Evolutionary conservation across 306 rosid species (phyloP).

Genomic region (Dalbergia cochinchinensis): DNA sequence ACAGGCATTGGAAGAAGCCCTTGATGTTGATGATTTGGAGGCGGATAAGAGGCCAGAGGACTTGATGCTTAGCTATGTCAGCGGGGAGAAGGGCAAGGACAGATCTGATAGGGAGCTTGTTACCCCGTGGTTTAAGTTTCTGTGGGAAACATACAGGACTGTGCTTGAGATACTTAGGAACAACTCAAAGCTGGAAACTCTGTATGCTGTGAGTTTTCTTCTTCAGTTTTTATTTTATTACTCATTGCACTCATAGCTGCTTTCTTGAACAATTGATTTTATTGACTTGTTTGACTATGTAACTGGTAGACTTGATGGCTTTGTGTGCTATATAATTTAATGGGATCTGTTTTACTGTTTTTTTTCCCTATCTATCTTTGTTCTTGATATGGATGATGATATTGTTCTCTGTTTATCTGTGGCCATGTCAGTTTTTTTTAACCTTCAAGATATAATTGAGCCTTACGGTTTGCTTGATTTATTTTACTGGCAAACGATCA

Average conservation of each 20-base stretch:
- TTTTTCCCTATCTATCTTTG: not conserved
- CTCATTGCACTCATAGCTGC: not conserved
- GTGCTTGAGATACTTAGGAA: conserved; percentile 96
- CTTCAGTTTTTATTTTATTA: not conserved
- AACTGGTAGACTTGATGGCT: not conserved
- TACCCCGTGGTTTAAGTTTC: conserved; percentile 97
- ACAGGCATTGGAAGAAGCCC: conserved; percentile 92
- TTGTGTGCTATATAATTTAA: conserved; percentile 5
- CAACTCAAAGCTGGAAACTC: conserved; percentile 93
- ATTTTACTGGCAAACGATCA: not conserved
- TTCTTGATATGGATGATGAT: not conserved
- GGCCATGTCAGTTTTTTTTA: not conserved
- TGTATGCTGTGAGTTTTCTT: conserved; percentile 78
- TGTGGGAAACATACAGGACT: conserved; percentile 97
- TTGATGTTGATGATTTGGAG: conserved; percentile 96
- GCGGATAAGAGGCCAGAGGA: conserved; percentile 98
- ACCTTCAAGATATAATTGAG: not conserved
- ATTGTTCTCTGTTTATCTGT: not conserved
- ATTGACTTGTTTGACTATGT: not conserved
- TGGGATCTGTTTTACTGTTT: not conserved
- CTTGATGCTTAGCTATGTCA: conserved; percentile 91
- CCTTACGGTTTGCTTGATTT: not conserved
- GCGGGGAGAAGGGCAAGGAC: conserved; percentile 97
- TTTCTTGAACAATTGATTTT: not conserved
- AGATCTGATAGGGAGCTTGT: conserved; percentile 95